Evolutionary conservation across 1,284 basidiomycete species (phyloP).

Genomic region (Malassezia cuniculi): DNA sequence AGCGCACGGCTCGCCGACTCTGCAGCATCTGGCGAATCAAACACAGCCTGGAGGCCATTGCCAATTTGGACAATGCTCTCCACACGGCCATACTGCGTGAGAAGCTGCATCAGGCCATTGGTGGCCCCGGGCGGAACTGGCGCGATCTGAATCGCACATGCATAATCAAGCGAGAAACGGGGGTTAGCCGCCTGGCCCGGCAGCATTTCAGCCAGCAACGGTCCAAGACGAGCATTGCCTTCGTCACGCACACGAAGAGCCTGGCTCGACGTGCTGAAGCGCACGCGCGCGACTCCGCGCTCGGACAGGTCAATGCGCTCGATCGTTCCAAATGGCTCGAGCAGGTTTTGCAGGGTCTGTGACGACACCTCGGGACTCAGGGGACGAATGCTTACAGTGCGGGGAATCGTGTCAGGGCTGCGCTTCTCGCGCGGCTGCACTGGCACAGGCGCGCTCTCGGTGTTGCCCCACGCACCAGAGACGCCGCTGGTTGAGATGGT

Average conservation of each 20-base stretch:
- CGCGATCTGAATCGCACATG: conserved; percentile 2
- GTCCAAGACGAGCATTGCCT: conserved; percentile 4
- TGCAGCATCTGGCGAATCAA: too few relatives aligned
- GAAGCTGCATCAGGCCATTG: too few relatives aligned
- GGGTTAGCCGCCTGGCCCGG: conserved; percentile 3
- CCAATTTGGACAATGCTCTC: too few relatives aligned
- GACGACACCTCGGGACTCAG: conserved; percentile 8
- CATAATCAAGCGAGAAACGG: neutral
- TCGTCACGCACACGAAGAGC: conserved; percentile 3
- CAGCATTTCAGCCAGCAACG: conserved; percentile 7
- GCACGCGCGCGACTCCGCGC: conserved; percentile 5
- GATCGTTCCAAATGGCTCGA: conserved; percentile 13
- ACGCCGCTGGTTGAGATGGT: conserved; percentile 37
- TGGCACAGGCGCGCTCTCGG: too few relatives aligned
- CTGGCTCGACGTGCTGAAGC: conserved; percentile 3
- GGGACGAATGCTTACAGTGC: conserved; percentile 4
- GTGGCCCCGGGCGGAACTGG: neutral
- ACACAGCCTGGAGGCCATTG: too few relatives aligned
- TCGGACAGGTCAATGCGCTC: conserved; percentile 8
- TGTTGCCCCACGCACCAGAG: conserved; percentile 26
- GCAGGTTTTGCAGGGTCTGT: conserved; percentile 6
- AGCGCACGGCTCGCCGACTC: too few relatives aligned
- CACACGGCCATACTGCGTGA: too few relatives aligned
- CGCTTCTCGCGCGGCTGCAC: too few relatives aligned
- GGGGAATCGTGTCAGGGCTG: too few relatives aligned